Percentiles rank a stretch among this genome's conserved stretches.
Conservation (phyloP, 352 stramenopile species). For the Pythium plurisporium region DNA sequence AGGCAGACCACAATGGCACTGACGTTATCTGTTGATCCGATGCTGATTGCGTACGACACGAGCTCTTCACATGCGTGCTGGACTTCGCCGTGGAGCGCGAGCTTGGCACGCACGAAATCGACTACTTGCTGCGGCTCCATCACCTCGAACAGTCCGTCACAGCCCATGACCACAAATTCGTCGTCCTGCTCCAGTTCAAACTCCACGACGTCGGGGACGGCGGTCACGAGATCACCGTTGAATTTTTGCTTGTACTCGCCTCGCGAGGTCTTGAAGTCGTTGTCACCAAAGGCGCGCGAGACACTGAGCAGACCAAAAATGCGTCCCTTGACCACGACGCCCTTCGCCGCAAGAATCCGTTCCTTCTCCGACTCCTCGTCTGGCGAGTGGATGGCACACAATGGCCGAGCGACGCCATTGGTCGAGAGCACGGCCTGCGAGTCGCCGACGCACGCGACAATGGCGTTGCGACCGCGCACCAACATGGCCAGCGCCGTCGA, state of each 20-base stretch:
- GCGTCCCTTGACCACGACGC: constrained; percentile 73
- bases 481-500: constrained; percentile 68
- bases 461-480: constrained; percentile 39
- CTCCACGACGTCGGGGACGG: constrained; percentile 60
- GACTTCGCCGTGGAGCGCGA: constrained; percentile 60
- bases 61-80: constrained; percentile 81
- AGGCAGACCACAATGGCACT: constrained; percentile 78
- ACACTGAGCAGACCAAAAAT: constrained; percentile 84
- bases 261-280: constrained; percentile 82
- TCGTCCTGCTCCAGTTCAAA: constrained; percentile 50
- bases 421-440: constrained; percentile 76
- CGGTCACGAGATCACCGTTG: constrained; percentile 76
- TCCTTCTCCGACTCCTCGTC: constrained; percentile 62
- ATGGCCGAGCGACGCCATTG: constrained; percentile 42
- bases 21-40: constrained; percentile 82
- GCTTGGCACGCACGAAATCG: constrained; percentile 75
- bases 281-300: constrained; percentile 81
- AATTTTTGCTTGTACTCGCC: constrained; percentile 78
- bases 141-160: constrained; percentile 84
- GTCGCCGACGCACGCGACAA: constrained; percentile 74
- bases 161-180: constrained; percentile 80
- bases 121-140: constrained; percentile 78
- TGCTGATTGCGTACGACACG: constrained; percentile 73
- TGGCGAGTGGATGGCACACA: constrained; percentile 70
- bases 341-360: constrained; percentile 78